Conservation (phyloP, 1,284 basidiomycete genomes). For the Violaceomyces palustris region DNA sequence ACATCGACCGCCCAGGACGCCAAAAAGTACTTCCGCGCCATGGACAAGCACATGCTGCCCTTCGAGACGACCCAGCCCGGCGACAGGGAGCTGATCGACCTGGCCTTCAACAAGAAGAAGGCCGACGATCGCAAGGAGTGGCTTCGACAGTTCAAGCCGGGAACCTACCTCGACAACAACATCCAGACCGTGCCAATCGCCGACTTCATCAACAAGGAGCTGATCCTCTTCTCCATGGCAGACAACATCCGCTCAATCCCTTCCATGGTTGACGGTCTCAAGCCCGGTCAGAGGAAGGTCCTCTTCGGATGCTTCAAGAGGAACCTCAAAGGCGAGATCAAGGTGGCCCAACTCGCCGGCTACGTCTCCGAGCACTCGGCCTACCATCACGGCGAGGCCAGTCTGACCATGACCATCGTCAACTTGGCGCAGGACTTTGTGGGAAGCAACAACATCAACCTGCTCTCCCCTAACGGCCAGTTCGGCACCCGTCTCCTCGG, state of each 20-base stretch:
- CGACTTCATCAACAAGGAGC: constrained; percentile 97
- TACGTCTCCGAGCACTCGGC: constrained; percentile 89
- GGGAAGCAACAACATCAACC: constrained; percentile 91
- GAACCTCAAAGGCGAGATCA: constrained; percentile 86
- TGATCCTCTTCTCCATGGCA: constrained; percentile 99
- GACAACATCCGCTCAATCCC: constrained; percentile 93
- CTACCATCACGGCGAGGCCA: constrained; percentile 93
- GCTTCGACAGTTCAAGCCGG: constrained; percentile 93
- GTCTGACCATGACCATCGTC: constrained; percentile 83
- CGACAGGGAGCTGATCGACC: constrained; percentile 84
- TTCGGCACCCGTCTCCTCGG: constrained; percentile 69
- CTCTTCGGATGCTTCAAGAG: constrained; percentile 93
- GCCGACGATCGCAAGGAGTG: constrained; percentile 98
- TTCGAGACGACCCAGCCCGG: constrained; percentile 77
- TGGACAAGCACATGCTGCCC: constrained; percentile 88
- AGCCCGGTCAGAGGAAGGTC: constrained; percentile 98
- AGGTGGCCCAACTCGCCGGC: constrained; percentile 92
- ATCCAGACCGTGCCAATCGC: constrained; percentile 77
- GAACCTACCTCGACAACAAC: constrained; percentile 88
- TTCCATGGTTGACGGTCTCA: constrained; percentile 79
- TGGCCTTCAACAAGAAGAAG: constrained; percentile 99
- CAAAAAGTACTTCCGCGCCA: constrained; percentile 85
- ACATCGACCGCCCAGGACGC: constrained; percentile 84
- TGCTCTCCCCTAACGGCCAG: constrained; percentile 86
- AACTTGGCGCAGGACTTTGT: constrained; percentile 90